Base-by-base conservation (phyloP, 2,329 filamentous ascomycete genomes). In the Colletotrichum sp. region DNA sequence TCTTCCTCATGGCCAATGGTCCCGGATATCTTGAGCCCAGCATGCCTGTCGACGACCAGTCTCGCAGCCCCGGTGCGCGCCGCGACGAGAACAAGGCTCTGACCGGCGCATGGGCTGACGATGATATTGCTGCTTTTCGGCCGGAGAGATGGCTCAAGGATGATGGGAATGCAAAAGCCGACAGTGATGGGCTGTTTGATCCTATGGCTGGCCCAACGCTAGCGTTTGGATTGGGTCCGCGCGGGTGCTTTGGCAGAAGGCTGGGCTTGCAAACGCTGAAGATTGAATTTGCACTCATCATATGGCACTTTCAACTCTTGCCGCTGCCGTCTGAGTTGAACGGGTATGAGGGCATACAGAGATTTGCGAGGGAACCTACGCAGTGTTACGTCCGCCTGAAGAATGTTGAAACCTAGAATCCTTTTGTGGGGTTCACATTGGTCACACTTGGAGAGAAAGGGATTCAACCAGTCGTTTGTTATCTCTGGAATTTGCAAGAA, bases 221-320 rank as follows among this genome's bases (percentile, higher is more conserved):
- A 48, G 77, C 81, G 0, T 87, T 87, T 76, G 82, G 83, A 0
- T 52, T 80, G 7, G 85, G 85, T 0, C 79, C 81, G 7, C 76
- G 85, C 5, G 81, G 82, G 4, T 87, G 85, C 69, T 86, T 82
- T 63, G 85, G 85, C 0, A 81, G 80, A 71, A 81, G 78, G 72
- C 74, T 86, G 72, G 85, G 83, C 1, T 79, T 83, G 52, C 36
- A 85, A 58, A 78, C 84, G 75, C 59, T 87, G 74, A 79, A 80
- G 38, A 81, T 84, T 18, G 74, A 82, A 58, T 78, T 84, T 26
- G 82, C 81, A 12, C 71, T 86, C 65, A 76, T 85, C 34, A 76
- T 84, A 4, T 86, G 84, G 85, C 80, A 82, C 59, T 86, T 86
- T 76, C 78, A 83, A 63, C 69, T 84, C 48, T 26, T 75, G 10